Percentiles rank a stretch among this genome's conserved stretches.
These are phyloP conservation scores for Rubia tinctorum DNA, from an alignment of 305 asterid species.

Conservation along the genomic window DNA sequence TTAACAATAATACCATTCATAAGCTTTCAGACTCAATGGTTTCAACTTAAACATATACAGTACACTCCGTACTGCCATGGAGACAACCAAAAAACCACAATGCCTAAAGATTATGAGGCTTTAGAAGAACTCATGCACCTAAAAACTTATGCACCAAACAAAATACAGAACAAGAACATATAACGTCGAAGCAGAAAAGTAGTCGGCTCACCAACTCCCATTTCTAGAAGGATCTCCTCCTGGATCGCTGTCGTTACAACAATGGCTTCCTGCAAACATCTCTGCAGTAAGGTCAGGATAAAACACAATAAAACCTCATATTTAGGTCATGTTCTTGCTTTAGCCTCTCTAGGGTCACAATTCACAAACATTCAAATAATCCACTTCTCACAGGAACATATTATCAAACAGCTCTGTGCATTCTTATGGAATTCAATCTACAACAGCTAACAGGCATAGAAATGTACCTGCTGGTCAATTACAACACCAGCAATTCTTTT, in stretches of 20 bases:
- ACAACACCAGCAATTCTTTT: slow-evolving; percentile 79
- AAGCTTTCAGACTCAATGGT: background rate
- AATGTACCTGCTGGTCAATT: slow-evolving; percentile 62
- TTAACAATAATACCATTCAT: background rate
- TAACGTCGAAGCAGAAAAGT: background rate
- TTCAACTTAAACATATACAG: background rate
- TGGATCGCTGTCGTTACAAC: slow-evolving; percentile 78
- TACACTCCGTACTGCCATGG: no score
- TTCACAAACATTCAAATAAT: background rate
- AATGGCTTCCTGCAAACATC: slow-evolving; percentile 62
- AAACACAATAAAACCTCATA: background rate
- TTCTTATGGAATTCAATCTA: background rate
- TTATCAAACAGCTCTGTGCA: slow-evolving; percentile 3
- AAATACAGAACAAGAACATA: background rate
- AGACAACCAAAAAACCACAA: no score
- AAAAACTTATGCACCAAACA: background rate
- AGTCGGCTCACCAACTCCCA: slow-evolving; percentile 79
- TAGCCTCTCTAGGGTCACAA: background rate
- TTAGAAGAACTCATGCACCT: background rate
- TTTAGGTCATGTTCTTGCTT: background rate
- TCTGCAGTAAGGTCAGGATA: slow-evolving; percentile 2
- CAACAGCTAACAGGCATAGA: background rate
- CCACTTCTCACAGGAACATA: slow-evolving; percentile 5
- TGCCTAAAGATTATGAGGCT: background rate
- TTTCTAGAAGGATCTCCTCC: slow-evolving; percentile 74